Evolutionary conservation across 148 eudicot genomes (phyloP).

Genomic region (Rhododendron williamsianum): DNA sequence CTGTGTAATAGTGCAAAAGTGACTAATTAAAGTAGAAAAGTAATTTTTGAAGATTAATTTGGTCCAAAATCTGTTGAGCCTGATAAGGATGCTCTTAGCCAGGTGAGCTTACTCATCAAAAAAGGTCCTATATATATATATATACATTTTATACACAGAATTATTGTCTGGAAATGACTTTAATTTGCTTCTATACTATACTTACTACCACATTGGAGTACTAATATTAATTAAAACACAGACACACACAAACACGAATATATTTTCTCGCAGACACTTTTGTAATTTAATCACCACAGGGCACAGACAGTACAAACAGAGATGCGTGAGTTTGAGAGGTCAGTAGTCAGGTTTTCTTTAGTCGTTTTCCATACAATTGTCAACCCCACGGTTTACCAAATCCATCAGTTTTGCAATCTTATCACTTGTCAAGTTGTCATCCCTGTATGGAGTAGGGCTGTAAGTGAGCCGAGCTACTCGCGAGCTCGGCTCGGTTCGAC

Average conservation of each 20-base stretch:
- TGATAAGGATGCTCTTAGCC: not conserved
- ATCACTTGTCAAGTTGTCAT: not conserved
- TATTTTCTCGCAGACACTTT: not conserved
- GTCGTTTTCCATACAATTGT: not conserved
- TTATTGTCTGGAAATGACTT: not conserved
- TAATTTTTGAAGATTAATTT: too few relatives aligned
- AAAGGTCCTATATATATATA: too few relatives aligned
- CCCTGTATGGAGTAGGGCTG: not conserved
- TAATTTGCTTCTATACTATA: constrained; percentile 1
- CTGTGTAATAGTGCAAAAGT: too few relatives aligned
- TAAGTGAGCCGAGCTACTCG: too few relatives aligned
- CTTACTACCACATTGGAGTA: not conserved
- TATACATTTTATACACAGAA: not conserved
- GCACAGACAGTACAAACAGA: not conserved
- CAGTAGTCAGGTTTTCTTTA: too few relatives aligned
- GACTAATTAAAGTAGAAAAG: too few relatives aligned
- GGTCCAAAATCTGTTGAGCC: too few relatives aligned
- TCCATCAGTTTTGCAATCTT: constrained; percentile 1
- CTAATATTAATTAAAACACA: not conserved
- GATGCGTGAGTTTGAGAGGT: not conserved
- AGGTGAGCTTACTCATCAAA: not conserved
- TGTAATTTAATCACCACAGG: not conserved
- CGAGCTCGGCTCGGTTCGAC: too few relatives aligned
- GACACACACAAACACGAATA: not conserved
- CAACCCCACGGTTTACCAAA: constrained; percentile 3